Evolutionary conservation across 202 grass and related monocot species (phyloP).

Genomic region (Setaria viridis): DNA sequence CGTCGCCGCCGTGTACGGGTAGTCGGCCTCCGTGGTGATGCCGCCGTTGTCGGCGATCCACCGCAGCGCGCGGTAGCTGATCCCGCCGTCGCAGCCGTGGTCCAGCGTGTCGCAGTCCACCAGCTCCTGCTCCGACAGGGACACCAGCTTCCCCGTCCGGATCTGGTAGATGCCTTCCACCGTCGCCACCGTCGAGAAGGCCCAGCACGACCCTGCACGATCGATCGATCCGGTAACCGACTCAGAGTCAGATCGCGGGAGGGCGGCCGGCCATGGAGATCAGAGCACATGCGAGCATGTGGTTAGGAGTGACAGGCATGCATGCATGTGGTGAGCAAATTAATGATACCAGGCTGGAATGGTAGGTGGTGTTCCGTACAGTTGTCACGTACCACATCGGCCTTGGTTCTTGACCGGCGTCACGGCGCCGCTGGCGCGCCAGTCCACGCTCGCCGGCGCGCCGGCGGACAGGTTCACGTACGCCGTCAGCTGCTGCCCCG

Average conservation of each 20-base stretch:
- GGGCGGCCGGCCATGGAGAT: no score
- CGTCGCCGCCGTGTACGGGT: constrained; percentile 40
- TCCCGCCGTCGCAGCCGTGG: constrained; percentile 48
- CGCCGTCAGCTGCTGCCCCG: not conserved
- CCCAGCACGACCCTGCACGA: constrained; percentile 56
- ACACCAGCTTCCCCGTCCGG: constrained; percentile 40
- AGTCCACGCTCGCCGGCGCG: constrained; percentile 58
- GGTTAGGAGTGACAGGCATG: not conserved
- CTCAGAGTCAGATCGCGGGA: not conserved
- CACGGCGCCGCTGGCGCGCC: constrained; percentile 60
- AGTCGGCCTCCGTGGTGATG: constrained; percentile 36
- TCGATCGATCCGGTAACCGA: not conserved
- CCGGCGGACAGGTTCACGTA: constrained; percentile 46
- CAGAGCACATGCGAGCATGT: constrained; percentile 35
- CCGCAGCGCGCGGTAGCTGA: constrained; percentile 44
- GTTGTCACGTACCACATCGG: constrained; percentile 51
- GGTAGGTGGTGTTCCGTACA: not conserved
- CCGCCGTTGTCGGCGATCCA: constrained; percentile 59
- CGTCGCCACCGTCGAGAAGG: constrained; percentile 52
- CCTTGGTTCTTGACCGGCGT: constrained; percentile 71
- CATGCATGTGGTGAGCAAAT: not conserved
- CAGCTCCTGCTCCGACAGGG: constrained; percentile 53
- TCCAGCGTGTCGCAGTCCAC: constrained; percentile 59
- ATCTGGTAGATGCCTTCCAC: constrained; percentile 54
- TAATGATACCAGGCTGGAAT: not conserved